Percentiles rank a stretch among this genome's conserved stretches.
Evolutionary conservation across 768 basidiomycete species (phyloP).

Genomic region (Udeniomyces megalosporus): DNA sequence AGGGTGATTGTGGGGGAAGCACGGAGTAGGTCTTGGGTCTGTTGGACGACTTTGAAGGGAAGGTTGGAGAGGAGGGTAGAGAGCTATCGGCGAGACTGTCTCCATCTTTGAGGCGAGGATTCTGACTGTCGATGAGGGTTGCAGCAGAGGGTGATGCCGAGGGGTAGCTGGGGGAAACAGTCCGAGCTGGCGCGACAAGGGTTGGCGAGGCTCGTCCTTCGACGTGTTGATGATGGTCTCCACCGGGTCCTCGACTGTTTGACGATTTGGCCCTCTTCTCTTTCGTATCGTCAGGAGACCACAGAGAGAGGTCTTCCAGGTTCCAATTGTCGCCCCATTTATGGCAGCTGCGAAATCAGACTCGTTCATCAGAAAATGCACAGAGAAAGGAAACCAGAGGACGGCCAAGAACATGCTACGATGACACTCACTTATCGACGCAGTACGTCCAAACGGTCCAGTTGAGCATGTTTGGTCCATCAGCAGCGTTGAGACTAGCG

Average conservation of each 20-base stretch:
- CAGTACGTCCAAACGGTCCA: conserved; percentile 85
- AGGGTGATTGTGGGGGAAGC: neutral
- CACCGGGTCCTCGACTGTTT: neutral
- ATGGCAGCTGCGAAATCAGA: conserved; percentile 34
- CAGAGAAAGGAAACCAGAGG: neutral
- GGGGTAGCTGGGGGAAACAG: neutral
- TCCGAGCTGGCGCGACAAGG: neutral
- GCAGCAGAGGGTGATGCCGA: neutral
- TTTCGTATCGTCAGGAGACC: conserved; percentile 53
- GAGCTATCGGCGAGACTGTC: neutral
- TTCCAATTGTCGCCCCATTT: conserved; percentile 95
- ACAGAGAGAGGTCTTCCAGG: conserved; percentile 81
- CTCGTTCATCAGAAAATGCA: neutral
- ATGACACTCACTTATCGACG: conserved; percentile 39
- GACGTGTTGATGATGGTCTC: neutral
- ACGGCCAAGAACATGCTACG: too few species aligned
- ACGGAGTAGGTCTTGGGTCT: neutral
- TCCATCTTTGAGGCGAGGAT: neutral
- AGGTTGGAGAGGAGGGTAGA: neutral
- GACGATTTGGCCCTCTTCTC: neutral
- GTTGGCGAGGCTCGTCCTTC: neutral
- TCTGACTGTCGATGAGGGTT: neutral
- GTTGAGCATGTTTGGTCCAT: conserved; percentile 56
- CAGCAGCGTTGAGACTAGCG: conserved; percentile 56
- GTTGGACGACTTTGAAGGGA: neutral